These are phyloP conservation scores for Cutaneotrichosporon mucoides DNA, from an alignment of 1,284 basidiomycete genomes.

Conservation along the genomic window DNA sequence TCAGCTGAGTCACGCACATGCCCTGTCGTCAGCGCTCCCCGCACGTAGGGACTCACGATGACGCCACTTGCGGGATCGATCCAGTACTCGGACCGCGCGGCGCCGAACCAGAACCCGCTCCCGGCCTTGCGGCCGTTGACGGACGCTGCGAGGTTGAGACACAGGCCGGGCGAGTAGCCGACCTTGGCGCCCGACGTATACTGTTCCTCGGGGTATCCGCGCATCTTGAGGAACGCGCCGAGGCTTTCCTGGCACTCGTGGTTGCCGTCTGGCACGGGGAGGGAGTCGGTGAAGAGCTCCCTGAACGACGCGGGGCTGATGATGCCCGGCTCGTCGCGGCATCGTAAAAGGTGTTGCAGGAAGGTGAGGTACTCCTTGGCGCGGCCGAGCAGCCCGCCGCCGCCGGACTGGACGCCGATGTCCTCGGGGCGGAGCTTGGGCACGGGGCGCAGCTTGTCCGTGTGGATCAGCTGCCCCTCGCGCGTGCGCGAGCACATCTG, in stretches of 20 bases:
- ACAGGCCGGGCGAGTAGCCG: conserved; percentile 12
- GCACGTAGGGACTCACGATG: conserved; percentile 12
- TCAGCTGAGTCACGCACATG: conserved; percentile 25
- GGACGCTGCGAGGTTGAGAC: conserved; percentile 9
- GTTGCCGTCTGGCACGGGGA: conserved; percentile 13
- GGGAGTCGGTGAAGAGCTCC: conserved; percentile 26
- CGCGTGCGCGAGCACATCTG: conserved; percentile 4
- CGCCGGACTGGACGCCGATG: conserved; percentile 25
- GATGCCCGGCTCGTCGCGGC: conserved; percentile 9
- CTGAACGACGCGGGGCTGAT: conserved; percentile 20
- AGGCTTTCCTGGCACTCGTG: conserved; percentile 9
- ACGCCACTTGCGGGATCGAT: conserved; percentile 23
- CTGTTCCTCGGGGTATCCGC: conserved; percentile 14
- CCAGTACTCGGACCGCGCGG: conserved; percentile 26
- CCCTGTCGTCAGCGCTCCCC: conserved; percentile 2
- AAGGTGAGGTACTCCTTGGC: conserved; percentile 33
- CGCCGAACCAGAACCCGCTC: conserved; percentile 19
- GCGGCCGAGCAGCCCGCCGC: conserved; percentile 36
- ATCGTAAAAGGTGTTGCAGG: conserved; percentile 29
- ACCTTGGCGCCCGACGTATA: conserved; percentile 9
- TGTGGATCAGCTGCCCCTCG: conserved; percentile 1
- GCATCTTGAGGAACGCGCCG: conserved; percentile 10
- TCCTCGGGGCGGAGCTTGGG: conserved; percentile 2
- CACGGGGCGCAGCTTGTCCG: not conserved
- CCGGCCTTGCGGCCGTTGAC: conserved; percentile 15